These are phyloP conservation scores for Rhazya stricta DNA, from an alignment of 257 asterid genomes.

Conservation along the genomic window DNA sequence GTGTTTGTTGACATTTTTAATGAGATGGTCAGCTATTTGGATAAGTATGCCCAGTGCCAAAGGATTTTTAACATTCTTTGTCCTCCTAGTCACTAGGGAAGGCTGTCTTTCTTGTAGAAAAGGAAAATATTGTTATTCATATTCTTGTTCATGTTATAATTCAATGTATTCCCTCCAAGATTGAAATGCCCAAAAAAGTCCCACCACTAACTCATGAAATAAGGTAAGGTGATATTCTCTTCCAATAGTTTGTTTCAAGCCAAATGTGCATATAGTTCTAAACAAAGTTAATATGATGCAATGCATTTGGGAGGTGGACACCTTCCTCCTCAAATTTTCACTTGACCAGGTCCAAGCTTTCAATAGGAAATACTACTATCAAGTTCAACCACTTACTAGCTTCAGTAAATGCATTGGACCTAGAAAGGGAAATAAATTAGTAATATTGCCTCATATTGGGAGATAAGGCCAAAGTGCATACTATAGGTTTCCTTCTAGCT, in stretches of 20 bases:
- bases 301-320: constrained; percentile 7
- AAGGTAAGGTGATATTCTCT: too few species aligned
- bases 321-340: background rate
- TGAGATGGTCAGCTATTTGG: background rate
- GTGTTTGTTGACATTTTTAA: background rate
- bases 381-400: constrained; percentile 8
- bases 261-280: too few species aligned
- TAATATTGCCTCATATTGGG: background rate
- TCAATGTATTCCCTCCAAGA: too few species aligned
- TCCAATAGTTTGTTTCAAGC: too few species aligned
- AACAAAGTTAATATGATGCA: background rate
- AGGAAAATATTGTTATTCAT: too few species aligned
- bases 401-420: constrained; percentile 1
- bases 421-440: background rate
- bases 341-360: background rate
- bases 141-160: too few species aligned
- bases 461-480: background rate
- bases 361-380: background rate
- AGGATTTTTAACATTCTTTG: too few species aligned
- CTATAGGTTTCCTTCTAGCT: background rate
- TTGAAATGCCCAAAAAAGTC: too few species aligned
- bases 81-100: too few species aligned
- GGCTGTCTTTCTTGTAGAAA: too few species aligned
- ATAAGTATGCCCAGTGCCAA: too few species aligned
- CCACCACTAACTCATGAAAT: too few species aligned